phyloP scores from a whole-genome alignment of 805 yeast genomes.

The Metschnikowia cerradonensis region DNA sequence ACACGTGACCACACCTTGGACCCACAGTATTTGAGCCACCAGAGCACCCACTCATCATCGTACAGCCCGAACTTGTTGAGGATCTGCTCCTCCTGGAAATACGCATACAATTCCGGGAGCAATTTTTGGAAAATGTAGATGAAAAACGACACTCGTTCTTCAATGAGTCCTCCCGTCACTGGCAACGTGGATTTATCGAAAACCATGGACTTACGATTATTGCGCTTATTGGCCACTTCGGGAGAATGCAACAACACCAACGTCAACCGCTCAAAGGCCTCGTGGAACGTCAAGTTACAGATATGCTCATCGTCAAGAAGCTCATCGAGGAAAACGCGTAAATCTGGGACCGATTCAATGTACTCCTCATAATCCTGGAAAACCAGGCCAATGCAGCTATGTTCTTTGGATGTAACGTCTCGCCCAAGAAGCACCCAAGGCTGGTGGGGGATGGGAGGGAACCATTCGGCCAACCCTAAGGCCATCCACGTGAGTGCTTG shows the following conservation, averaged over 20 bases:
- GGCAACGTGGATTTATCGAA: conserved; percentile 41
- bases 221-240: conserved; percentile 35
- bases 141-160: conserved; percentile 66
- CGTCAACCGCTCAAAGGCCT: conserved; percentile 69
- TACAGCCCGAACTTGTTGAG: conserved; percentile 50
- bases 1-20: conserved; percentile 75
- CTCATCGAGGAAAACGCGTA: conserved; percentile 21
- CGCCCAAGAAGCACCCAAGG: conserved; percentile 55
- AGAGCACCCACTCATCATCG: conserved; percentile 85
- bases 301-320: conserved; percentile 26
- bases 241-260: conserved; percentile 75
- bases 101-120: conserved; percentile 73
- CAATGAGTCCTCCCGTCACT: conserved; percentile 58
- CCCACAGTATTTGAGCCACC: conserved; percentile 95
- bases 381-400: conserved; percentile 29
- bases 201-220: conserved; percentile 10
- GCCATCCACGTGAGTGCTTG: conserved; percentile 87
- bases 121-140: conserved; percentile 55
- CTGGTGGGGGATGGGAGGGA: conserved; percentile 58
- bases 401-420: conserved; percentile 32
- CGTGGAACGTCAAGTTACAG: conserved; percentile 51
- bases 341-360: conserved; percentile 28
- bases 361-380: conserved; percentile 38
- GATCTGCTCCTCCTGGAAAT: conserved; percentile 76
- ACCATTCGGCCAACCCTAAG: conserved; percentile 83